Evolutionary conservation across 176 grass and related monocot genomes (phyloP).

Genomic region (Pharus latifolius): DNA sequence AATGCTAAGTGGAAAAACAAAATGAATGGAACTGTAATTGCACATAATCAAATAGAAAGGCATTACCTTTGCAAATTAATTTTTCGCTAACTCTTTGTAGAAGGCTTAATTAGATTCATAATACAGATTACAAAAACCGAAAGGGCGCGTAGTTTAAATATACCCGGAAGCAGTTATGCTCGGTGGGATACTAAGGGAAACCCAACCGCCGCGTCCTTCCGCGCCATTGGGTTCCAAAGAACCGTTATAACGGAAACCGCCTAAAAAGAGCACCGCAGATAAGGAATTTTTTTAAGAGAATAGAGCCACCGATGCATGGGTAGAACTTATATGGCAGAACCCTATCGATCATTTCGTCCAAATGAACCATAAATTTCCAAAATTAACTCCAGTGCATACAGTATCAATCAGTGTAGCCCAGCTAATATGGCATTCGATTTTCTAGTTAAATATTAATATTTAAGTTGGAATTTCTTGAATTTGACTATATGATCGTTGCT

Average conservation of each 20-base stretch:
- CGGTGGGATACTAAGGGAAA: not conserved
- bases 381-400: no score
- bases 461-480: no score
- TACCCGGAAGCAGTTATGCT: not conserved
- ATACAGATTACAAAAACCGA: not conserved
- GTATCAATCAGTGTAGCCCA: no score
- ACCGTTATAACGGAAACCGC: not conserved
- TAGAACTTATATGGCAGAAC: not conserved
- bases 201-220: not conserved
- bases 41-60: not conserved
- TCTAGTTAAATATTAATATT: no score
- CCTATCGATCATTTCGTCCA: no score
- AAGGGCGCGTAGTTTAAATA: not conserved
- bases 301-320: not conserved
- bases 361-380: no score
- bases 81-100: not conserved
- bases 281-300: no score
- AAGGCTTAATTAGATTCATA: not conserved
- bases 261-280: not conserved
- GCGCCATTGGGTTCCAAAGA: not conserved
- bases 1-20: no score
- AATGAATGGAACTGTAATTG: not conserved
- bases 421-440: no score
- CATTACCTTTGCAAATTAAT: not conserved
- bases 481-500: no score